A percentile compares a stretch with the other conserved stretches of the same genome.
Conservation (phyloP, 2,329 filamentous ascomycete genomes). For the Periconia macrospinosa region DNA sequence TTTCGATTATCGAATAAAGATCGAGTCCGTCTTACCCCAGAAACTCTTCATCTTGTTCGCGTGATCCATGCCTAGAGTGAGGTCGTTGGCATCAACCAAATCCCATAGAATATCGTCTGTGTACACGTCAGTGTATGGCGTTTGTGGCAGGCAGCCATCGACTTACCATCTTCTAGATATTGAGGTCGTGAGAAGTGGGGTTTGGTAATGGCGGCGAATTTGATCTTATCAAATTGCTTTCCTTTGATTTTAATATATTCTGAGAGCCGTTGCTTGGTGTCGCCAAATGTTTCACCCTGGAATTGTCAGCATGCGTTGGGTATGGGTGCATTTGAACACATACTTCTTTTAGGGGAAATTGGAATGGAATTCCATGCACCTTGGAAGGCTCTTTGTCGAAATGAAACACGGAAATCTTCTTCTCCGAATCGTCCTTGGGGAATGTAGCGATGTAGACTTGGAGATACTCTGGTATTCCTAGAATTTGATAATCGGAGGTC, state of each 20-base stretch:
- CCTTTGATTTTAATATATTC: constrained; percentile 93
- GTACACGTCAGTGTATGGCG: constrained; percentile 8
- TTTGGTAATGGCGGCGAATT: constrained; percentile 76
- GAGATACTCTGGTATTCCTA: constrained; percentile 83
- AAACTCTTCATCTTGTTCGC: constrained; percentile 62
- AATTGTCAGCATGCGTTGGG: constrained; percentile 20
- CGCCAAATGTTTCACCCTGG: constrained; percentile 80
- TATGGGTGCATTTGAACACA: neutral
- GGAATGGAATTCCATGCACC: constrained; percentile 86
- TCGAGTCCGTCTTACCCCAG: constrained; percentile 63
- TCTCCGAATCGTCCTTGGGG: constrained; percentile 61
- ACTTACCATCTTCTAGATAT: constrained; percentile 85
- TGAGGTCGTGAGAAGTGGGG: constrained; percentile 73
- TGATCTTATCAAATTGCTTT: constrained; percentile 98
- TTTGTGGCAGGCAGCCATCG: neutral
- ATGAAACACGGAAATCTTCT: constrained; percentile 83
- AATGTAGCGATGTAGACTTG: constrained; percentile 79
- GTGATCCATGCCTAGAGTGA: constrained; percentile 60
- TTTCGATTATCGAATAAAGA: constrained; percentile 60
- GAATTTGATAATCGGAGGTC: constrained; percentile 68
- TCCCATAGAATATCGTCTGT: constrained; percentile 52
- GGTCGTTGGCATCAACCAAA: constrained; percentile 44
- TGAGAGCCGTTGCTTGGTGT: constrained; percentile 92
- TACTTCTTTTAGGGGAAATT: constrained; percentile 81
- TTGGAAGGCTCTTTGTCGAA: constrained; percentile 89